Base-by-base conservation (phyloP, 1,139 yeast genomes). In the Candida smagusa region DNA sequence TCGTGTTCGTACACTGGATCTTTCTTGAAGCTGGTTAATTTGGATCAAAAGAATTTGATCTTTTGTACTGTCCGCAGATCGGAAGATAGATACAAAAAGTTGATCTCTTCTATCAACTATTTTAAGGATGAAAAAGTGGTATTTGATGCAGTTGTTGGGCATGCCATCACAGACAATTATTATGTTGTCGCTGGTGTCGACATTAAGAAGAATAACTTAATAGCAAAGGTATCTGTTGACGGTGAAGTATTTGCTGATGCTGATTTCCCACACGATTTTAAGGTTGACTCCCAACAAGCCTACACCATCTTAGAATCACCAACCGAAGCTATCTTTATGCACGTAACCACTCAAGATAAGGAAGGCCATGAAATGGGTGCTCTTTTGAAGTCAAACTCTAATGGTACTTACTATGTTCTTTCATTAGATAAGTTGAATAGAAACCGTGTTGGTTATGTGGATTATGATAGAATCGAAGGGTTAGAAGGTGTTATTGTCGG, bases 381-480 rank as follows among this genome's bases (percentile, higher is more conserved):
- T 0, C 67, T 94, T n/a, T 68, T 92, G 51, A 92, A 92, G 54
- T 87, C 96, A 1, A 90, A 92, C 56, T 85, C 87, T n/a, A 88
- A 90, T 52, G 99, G 99, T 44, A 89, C 97, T 0, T 79, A 86
- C n/a, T 90, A 86, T 56, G 92, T 86, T 2, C 65, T 81, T 23
- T 68, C 92, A 1, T 70, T 85, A 46, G 77, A 75, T n/a, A 59
- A 74, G 41, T 97, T 89, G 7, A 92, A 90, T 58, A 72, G 98
- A 52, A 77, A 88, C 46, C 49, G 49, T 5, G 49, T 50, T 6
- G 98, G 97, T 0, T 89, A 60, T 61, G 97, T 87, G 38, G 99
- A 92, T 59, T 92, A 80, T 60, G 98, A 92, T 54, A 78, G 84
- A 46, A 72, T 89, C 51, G 83, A 81, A 48, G 88, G 89, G 1